Evolutionary conservation across 331 rosid genomes (phyloP).

Genomic region (Malus hybrid): DNA sequence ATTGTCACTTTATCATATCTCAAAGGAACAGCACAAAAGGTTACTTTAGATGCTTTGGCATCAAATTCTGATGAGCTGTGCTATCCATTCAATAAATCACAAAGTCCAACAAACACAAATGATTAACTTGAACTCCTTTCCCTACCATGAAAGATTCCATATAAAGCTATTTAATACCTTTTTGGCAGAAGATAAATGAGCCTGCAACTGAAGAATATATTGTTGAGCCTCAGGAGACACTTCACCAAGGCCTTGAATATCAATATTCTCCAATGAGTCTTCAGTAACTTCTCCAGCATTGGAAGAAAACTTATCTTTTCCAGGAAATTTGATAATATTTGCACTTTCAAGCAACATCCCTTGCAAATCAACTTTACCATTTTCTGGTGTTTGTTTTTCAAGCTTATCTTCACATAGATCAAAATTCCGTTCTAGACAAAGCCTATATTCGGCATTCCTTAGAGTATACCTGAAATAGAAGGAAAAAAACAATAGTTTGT

Average conservation of each 20-base stretch:
- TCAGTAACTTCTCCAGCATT: constrained; percentile 27
- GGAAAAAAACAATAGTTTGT: constrained; percentile 2
- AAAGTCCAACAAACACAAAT: background rate
- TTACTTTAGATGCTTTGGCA: background rate
- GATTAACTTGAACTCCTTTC: background rate
- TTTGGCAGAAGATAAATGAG: constrained; percentile 62
- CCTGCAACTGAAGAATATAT: constrained; percentile 62
- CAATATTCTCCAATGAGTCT: constrained; percentile 27
- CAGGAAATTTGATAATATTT: constrained; percentile 33
- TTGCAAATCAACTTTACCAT: constrained; percentile 37
- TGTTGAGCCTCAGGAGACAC: constrained; percentile 69
- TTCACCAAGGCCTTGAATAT: constrained; percentile 63
- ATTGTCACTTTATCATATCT: background rate
- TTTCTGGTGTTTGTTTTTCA: constrained; percentile 39
- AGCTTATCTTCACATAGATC: constrained; percentile 41
- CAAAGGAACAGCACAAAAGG: background rate
- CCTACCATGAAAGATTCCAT: background rate
- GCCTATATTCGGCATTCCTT: constrained; percentile 91
- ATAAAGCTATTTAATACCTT: constrained; percentile 42
- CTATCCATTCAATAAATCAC: background rate
- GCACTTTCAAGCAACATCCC: constrained; percentile 58
- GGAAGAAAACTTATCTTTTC: constrained; percentile 41
- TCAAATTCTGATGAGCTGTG: background rate
- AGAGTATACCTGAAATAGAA: constrained; percentile 66
- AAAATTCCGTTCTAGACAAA: constrained; percentile 73